phyloP scores from a whole-genome alignment of 331 rosid species.

The Dryas integrifolia region DNA sequence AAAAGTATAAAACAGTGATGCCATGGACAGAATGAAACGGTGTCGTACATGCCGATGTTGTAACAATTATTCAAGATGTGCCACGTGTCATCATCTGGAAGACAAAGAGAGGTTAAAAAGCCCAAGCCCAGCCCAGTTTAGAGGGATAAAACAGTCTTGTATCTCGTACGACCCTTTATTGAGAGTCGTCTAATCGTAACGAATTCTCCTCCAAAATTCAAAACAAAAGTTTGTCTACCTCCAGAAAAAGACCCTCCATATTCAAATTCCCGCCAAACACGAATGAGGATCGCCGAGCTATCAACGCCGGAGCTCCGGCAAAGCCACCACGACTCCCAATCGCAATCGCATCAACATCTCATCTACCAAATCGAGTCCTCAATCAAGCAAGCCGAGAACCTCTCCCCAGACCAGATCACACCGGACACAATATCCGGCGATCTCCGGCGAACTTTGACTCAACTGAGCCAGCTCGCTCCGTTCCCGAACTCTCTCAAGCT shows the following conservation, averaged over 20 bases:
- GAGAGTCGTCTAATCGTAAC: neutral
- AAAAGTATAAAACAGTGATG: no score
- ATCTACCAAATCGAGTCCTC: constrained; percentile 58
- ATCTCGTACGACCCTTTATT: constrained; percentile 2
- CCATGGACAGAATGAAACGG: no score
- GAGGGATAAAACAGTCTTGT: neutral
- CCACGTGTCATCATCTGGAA: neutral
- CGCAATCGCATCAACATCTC: constrained; percentile 27
- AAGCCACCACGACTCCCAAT: constrained; percentile 30
- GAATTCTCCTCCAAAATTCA: neutral
- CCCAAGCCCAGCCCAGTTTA: neutral
- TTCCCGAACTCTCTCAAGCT: constrained; percentile 61
- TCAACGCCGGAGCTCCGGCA: constrained; percentile 48
- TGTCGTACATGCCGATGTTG: no score
- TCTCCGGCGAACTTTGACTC: constrained; percentile 50
- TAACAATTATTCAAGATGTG: neutral
- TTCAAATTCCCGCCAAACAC: constrained; percentile 51
- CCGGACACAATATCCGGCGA: constrained; percentile 37
- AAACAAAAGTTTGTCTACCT: neutral
- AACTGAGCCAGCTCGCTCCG: constrained; percentile 49
- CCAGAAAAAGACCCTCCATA: neutral
- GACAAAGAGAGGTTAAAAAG: neutral
- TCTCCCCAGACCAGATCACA: constrained; percentile 29
- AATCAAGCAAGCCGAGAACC: constrained; percentile 55
- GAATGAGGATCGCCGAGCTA: constrained; percentile 80